Conservation (phyloP, 2,329 filamentous ascomycete genomes). For the Neocucurbitaria cava region DNA sequence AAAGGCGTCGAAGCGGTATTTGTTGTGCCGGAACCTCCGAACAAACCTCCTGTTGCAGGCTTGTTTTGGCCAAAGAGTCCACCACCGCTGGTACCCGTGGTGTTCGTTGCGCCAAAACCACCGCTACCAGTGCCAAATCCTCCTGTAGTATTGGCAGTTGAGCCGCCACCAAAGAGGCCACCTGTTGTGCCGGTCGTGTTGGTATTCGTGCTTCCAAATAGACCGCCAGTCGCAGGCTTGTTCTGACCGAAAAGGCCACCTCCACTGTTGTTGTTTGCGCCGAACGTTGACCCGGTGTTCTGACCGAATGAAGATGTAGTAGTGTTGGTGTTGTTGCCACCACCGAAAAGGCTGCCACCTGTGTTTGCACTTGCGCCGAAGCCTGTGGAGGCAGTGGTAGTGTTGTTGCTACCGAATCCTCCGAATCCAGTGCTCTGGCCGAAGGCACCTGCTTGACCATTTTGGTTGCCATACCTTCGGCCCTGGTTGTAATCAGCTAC, state of each 20-base stretch:
- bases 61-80: conserved; percentile 59
- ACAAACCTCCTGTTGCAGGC: conserved; percentile 46
- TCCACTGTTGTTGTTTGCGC: conserved; percentile 37
- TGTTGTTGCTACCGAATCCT: conserved; percentile 52
- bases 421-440: conserved; percentile 69
- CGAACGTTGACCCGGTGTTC: conserved; percentile 39
- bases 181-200: conserved; percentile 37
- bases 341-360: conserved; percentile 55
- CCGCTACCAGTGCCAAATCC: conserved; percentile 38
- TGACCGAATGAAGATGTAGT: conserved; percentile 44
- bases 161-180: conserved; percentile 45
- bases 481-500: conserved; percentile 89
- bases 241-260: conserved; percentile 44
- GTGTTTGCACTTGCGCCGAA: conserved; percentile 57
- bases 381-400: conserved; percentile 43
- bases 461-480: conserved; percentile 80
- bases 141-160: conserved; percentile 35
- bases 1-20: conserved; percentile 35
- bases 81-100: conserved; percentile 27
- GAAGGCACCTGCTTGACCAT: conserved; percentile 82
- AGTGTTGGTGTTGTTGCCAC: conserved; percentile 45
- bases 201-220: conserved; percentile 47
- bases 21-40: conserved; percentile 39
- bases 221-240: conserved; percentile 45
- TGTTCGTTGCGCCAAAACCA: conserved; percentile 43